Base-by-base conservation (phyloP, 2,329 filamentous ascomycete genomes). In the Annulohypoxylon truncatum region DNA sequence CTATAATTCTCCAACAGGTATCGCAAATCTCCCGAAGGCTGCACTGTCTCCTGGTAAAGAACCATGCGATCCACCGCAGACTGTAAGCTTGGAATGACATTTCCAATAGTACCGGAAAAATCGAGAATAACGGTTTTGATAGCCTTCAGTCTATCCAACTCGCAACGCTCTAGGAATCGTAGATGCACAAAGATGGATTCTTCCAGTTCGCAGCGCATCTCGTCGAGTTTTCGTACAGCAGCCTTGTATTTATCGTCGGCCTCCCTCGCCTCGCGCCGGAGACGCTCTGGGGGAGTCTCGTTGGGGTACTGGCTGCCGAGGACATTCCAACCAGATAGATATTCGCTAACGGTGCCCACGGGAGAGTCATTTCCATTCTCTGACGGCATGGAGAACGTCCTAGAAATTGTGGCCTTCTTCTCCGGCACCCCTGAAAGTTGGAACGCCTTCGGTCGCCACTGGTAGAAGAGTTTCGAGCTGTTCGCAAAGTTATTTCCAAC, bases 1-100 rank as follows among this genome's bases (percentile, higher is more conserved):
- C 94, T 91, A 81, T 99, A 99, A 77, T 95, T 99, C 82, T 99
- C 96, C 47, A 99, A 85, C 65, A 99, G 86, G 78, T 98, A 99
- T 69, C 96, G 88, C 72, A 99, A 82, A 79, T 99, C 96, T 38
- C 93, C 92, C 50, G 90, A 78, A 4, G 96, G 96, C 79, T 98
- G 96, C n/a, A 99, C 92, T 0, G 96, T 98, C 83, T 99, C 96
- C 79, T 99, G 96, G 82, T 96, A 99, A 48, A 99, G 86, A 90
- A 99, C 94, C 94, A 99, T 97, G 77, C 96, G 94, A 82, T 99
- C 96, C 22, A 99, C 94, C 0, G 94, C 94, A 64, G 95, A 95
- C 80, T 98, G 96, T 67, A 99, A 83, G 75, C 92, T 96, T 15
- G 96, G 96, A 68, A 99, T 98, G 74, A 97, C 95, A 75, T 99